phyloP scores from a whole-genome alignment of 306 rosid species.

The Comarum palustre region DNA sequence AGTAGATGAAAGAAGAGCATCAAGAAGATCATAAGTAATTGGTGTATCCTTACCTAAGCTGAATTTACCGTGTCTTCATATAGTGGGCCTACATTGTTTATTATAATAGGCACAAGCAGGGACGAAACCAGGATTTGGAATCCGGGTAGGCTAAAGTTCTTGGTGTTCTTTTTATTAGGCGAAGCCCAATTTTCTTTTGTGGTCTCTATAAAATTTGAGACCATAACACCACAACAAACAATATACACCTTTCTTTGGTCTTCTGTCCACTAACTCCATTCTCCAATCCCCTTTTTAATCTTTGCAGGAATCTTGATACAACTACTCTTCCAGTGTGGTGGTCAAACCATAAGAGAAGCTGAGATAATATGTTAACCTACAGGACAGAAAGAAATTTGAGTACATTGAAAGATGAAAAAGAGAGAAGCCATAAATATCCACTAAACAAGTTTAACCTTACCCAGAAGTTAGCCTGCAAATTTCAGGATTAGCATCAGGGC shows the following conservation, averaged over 20 bases:
- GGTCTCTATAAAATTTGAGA: no score
- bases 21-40: no score
- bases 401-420: not conserved
- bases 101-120: no score
- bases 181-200: no score
- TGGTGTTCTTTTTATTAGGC: no score
- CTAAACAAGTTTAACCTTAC: constrained; percentile 2
- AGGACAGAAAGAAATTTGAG: no score
- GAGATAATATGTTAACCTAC: constrained; percentile 19
- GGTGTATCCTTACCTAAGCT: no score
- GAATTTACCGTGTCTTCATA: no score
- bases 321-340: not conserved
- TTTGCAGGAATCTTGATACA: not conserved
- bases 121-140: no score
- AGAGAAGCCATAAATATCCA: not conserved
- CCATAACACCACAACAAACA: constrained; percentile 12
- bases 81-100: no score
- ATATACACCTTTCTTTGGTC: constrained; percentile 8
- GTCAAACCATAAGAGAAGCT: constrained; percentile 11
- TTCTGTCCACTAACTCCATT: constrained; percentile 16
- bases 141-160: no score
- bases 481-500: not conserved
- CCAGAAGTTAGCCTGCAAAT: not conserved
- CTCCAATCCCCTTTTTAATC: not conserved
- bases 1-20: no score